Conservation (phyloP, 2,329 filamentous ascomycete species). For the Sordariomycetes sp. region DNA sequence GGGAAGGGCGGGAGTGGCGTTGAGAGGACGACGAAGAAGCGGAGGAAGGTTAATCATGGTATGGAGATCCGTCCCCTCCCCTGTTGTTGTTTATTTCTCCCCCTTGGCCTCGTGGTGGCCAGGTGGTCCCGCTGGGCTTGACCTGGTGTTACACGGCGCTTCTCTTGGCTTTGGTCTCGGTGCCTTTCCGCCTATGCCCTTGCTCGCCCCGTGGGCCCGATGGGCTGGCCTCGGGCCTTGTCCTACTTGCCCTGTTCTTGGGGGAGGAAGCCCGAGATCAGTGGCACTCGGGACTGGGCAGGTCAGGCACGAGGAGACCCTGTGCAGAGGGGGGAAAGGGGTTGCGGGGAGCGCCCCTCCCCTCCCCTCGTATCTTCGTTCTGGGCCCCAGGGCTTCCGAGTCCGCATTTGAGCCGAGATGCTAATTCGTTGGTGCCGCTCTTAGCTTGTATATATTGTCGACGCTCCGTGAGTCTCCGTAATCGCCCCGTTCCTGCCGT, state of each 20-base stretch:
- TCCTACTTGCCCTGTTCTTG: not conserved
- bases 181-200: not conserved
- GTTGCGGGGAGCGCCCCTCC: slow-evolving; percentile 4
- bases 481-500: not conserved
- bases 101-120: not conserved
- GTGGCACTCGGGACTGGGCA: not conserved
- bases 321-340: not conserved
- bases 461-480: slow-evolving; percentile 66
- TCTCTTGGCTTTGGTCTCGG: not conserved
- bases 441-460: slow-evolving; percentile 77
- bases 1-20: not conserved
- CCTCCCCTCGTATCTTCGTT: slow-evolving; percentile 7
- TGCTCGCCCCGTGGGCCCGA: not conserved
- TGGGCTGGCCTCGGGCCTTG: not conserved
- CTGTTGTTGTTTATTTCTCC: slow-evolving; percentile 8
- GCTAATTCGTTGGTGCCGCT: slow-evolving; percentile 21
- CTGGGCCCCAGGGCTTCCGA: slow-evolving; percentile 8
- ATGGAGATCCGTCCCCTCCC: slow-evolving; percentile 21
- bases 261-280: not conserved
- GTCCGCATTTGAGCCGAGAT: slow-evolving; percentile 6
- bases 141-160: not conserved
- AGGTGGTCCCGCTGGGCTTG: not conserved
- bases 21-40: slow-evolving; percentile 52
- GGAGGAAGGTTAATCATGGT: slow-evolving; percentile 86
- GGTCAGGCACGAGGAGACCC: not conserved